These are phyloP conservation scores for Coprinellus aureogranulatus DNA, from an alignment of 768 basidiomycete species.

Conservation along the genomic window DNA sequence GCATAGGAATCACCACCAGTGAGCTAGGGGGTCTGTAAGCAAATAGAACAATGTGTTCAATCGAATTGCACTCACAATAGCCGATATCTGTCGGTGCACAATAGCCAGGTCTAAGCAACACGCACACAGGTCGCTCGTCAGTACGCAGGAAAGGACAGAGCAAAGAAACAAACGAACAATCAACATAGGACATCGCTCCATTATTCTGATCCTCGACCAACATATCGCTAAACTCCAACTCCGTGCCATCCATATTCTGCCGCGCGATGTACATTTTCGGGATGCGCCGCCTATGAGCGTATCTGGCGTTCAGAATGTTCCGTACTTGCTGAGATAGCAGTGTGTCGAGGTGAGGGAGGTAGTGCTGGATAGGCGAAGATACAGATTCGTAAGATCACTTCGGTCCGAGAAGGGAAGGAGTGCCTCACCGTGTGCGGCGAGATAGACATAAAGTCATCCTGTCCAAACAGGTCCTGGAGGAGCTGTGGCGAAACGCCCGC, in stretches of 20 bases:
- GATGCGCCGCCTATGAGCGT: constrained; percentile 47
- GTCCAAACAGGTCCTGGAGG: constrained; percentile 78
- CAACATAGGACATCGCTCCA: constrained; percentile 86
- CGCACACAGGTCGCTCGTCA: neutral
- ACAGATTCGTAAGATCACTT: too few relatives aligned
- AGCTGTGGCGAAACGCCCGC: constrained; percentile 77
- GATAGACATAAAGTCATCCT: constrained; percentile 71
- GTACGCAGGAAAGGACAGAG: neutral
- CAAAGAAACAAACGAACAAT: constrained; percentile 56
- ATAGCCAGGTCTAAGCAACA: constrained; percentile 41
- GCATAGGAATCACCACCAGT: constrained; percentile 39
- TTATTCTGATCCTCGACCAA: constrained; percentile 97
- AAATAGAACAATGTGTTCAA: constrained; percentile 2
- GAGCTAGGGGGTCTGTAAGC: too few relatives aligned
- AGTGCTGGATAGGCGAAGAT: too few relatives aligned
- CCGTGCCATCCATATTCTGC: constrained; percentile 88
- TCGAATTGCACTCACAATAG: constrained; percentile 36
- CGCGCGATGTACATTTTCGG: constrained; percentile 74
- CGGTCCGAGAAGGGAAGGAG: too few relatives aligned
- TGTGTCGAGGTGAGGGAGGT: constrained; percentile 69
- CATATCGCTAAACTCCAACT: constrained; percentile 97
- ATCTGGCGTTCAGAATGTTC: constrained; percentile 76
- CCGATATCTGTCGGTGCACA: constrained; percentile 48
- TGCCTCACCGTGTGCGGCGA: constrained; percentile 64
- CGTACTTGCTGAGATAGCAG: constrained; percentile 80